Conservation (phyloP, 2,329 filamentous ascomycete species). For the Colletotrichum tamarilloi region DNA sequence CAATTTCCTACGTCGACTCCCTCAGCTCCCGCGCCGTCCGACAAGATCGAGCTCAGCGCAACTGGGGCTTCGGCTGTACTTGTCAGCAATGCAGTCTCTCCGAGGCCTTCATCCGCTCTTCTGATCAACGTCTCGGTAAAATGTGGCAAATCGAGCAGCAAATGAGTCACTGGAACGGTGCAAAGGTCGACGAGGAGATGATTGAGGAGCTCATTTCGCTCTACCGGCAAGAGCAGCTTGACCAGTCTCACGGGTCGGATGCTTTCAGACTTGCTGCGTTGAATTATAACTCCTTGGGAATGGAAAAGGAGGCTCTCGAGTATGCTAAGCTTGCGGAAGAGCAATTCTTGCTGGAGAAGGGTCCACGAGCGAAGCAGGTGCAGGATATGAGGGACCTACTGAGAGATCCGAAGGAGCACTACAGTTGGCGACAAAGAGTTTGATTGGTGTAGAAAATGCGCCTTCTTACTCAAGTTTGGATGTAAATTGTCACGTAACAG, state of each 20-base stretch:
- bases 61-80: conserved; percentile 43
- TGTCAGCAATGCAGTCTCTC: conserved; percentile 41
- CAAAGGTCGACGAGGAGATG: conserved; percentile 35
- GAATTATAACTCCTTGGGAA: conserved; percentile 51
- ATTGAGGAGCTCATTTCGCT: conserved; percentile 36
- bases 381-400: conserved; percentile 20
- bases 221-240: conserved; percentile 38
- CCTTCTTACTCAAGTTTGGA: too few relatives aligned
- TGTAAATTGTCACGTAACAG: too few relatives aligned
- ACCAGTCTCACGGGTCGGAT: conserved; percentile 43
- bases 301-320: conserved; percentile 49
- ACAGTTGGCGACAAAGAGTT: conserved; percentile 30
- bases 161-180: conserved; percentile 29
- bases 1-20: conserved; percentile 44
- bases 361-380: conserved; percentile 5
- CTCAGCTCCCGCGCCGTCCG: conserved; percentile 37
- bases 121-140: conserved; percentile 37
- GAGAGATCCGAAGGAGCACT: conserved; percentile 24
- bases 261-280: conserved; percentile 51
- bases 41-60: conserved; percentile 39
- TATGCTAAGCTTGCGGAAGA: conserved; percentile 52
- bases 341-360: conserved; percentile 41
- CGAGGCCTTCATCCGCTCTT: conserved; percentile 24
- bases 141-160: conserved; percentile 38
- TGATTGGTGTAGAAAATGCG: not conserved